phyloP scores from a whole-genome alignment of 352 stramenopile genomes.

The Globisporangium perplexum region DNA sequence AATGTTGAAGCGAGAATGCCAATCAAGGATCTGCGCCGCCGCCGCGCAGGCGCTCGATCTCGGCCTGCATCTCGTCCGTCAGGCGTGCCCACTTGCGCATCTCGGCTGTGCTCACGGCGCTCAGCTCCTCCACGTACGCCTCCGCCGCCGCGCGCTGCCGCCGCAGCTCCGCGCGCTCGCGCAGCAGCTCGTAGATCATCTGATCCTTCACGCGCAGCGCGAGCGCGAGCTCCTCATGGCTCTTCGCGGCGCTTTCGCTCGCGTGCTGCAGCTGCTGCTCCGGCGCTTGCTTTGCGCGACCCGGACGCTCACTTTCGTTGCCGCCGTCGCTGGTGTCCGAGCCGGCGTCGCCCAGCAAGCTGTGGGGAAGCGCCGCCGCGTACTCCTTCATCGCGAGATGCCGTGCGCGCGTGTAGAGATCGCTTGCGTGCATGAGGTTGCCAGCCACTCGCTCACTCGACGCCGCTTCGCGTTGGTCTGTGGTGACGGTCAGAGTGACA shows the following conservation, averaged over 20 bases:
- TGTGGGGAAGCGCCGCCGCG: neutral
- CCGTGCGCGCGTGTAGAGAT: constrained; percentile 34
- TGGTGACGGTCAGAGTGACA: neutral
- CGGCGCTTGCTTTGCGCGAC: neutral
- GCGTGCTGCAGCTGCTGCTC: neutral
- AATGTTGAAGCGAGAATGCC: too few species aligned
- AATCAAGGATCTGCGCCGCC: constrained; percentile 7
- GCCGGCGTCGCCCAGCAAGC: neutral
- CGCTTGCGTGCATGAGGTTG: constrained; percentile 28
- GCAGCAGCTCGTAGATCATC: constrained; percentile 78
- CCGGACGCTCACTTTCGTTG: too few species aligned
- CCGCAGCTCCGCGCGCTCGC: constrained; percentile 52
- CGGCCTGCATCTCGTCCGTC: constrained; percentile 76
- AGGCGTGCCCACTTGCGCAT: constrained; percentile 82
- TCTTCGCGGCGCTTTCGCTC: neutral
- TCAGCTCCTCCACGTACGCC: constrained; percentile 55
- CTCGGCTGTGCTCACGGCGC: constrained; percentile 59
- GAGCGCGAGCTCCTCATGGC: constrained; percentile 21
- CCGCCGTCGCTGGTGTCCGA: neutral
- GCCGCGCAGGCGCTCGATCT: constrained; percentile 65
- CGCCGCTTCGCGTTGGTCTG: neutral
- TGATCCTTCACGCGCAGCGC: constrained; percentile 71
- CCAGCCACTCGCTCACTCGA: constrained; percentile 37
- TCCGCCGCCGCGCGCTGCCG: constrained; percentile 44
- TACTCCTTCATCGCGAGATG: constrained; percentile 55